Evolutionary conservation across 495 filamentous ascomycete genomes (phyloP).

Genomic region (Staphylotrichum longicolle): DNA sequence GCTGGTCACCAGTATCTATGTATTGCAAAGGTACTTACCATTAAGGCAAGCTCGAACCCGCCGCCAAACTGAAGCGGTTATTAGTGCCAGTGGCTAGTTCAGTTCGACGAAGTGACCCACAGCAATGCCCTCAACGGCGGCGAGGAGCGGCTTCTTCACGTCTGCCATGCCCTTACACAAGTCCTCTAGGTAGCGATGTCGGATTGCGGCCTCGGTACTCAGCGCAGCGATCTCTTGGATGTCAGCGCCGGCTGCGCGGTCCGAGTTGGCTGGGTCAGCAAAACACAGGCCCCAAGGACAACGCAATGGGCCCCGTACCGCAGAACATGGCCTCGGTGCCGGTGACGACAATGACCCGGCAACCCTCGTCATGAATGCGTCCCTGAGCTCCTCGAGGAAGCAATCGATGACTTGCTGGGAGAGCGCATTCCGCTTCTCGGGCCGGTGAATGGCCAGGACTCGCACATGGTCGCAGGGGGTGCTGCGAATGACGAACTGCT

Average conservation of each 20-base stretch:
- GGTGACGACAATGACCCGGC: slow-evolving; percentile 39
- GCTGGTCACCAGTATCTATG: too few relatives aligned
- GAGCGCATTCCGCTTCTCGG: slow-evolving; percentile 42
- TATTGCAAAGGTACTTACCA: slow-evolving; percentile 22
- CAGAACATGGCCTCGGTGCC: slow-evolving; percentile 37
- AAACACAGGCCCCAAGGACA: not conserved
- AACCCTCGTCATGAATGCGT: slow-evolving; percentile 10
- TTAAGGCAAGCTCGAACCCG: slow-evolving; percentile 39
- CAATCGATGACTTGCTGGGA: slow-evolving; percentile 34
- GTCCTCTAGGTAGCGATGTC: slow-evolving; percentile 37
- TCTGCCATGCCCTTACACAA: slow-evolving; percentile 33
- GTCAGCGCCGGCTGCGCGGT: not conserved
- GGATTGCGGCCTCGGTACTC: not conserved
- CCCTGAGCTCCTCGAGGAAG: slow-evolving; percentile 28
- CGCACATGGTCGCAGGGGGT: slow-evolving; percentile 16
- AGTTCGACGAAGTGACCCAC: slow-evolving; percentile 21
- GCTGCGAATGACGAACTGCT: not conserved
- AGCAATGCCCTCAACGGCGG: slow-evolving; percentile 36
- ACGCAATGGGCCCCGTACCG: slow-evolving; percentile 33
- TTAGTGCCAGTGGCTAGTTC: not conserved
- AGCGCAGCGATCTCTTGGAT: not conserved
- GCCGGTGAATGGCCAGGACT: slow-evolving; percentile 39
- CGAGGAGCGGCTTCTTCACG: slow-evolving; percentile 37
- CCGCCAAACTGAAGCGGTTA: slow-evolving; percentile 32
- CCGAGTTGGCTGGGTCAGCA: not conserved